These are phyloP conservation scores for Apophysomyces sp. DNA, from an alignment of 371 early-diverging fungal species.

Conservation along the genomic window DNA sequence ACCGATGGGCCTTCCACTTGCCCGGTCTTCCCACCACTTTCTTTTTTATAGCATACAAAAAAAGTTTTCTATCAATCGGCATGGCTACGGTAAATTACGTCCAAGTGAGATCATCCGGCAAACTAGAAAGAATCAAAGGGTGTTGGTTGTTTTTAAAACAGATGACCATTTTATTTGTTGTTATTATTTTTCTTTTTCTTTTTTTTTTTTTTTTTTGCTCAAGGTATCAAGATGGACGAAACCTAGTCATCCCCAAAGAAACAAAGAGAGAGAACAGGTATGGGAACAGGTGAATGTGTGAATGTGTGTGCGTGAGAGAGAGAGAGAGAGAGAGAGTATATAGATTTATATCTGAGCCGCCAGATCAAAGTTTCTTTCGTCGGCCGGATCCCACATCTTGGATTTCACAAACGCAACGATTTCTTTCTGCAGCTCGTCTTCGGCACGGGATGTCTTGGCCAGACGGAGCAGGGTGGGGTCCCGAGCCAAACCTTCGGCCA, in stretches of 20 bases:
- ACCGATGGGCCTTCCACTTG: too few relatives aligned
- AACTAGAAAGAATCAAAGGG: not conserved
- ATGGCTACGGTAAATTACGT: not conserved
- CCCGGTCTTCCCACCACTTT: not conserved
- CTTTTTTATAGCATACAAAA: not conserved
- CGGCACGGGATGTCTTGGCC: constrained; percentile 20
- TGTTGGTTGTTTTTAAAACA: not conserved
- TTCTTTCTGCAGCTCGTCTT: constrained; percentile 13
- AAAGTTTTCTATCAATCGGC: too few relatives aligned
- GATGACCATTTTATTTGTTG: too few relatives aligned
- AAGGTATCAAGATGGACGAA: too few relatives aligned
- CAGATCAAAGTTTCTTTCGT: not conserved
- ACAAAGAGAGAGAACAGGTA: not conserved
- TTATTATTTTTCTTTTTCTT: too few relatives aligned
- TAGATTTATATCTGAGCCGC: not conserved
- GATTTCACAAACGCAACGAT: constrained; percentile 29
- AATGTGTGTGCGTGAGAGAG: too few relatives aligned
- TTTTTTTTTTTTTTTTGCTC: too few relatives aligned
- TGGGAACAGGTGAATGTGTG: too few relatives aligned
- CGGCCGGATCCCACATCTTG: constrained; percentile 48
- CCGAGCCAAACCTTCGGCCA: constrained; percentile 57
- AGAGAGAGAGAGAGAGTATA: not conserved
- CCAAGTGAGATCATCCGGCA: not conserved
- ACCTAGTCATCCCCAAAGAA: too few relatives aligned
- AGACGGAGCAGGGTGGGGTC: constrained; percentile 31